Conservation (phyloP, 768 basidiomycete genomes). For the Myochromella boudieri region DNA sequence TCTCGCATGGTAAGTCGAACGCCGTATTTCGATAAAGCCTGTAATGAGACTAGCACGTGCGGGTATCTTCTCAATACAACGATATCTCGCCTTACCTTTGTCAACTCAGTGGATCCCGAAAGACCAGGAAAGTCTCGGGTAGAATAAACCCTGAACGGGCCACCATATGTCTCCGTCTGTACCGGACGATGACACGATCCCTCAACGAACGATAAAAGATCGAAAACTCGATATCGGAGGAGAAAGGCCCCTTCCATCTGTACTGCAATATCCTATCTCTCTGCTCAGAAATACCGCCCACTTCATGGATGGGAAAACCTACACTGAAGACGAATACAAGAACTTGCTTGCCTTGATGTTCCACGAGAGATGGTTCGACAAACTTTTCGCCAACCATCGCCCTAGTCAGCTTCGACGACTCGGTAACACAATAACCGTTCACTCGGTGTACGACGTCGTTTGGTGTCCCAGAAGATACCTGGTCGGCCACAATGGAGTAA, state of each 20-base stretch:
- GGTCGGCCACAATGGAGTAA: constrained; percentile 35
- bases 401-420: constrained; percentile 45
- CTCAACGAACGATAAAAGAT: constrained; percentile 44
- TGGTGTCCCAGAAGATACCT: constrained; percentile 24
- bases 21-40: constrained; percentile 38
- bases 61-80: neutral
- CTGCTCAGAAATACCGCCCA: no score
- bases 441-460: constrained; percentile 30
- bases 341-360: constrained; percentile 50
- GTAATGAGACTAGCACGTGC: neutral
- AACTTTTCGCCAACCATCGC: constrained; percentile 65
- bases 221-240: constrained; percentile 71
- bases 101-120: constrained; percentile 66
- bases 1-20: constrained; percentile 41
- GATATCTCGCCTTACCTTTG: constrained; percentile 46
- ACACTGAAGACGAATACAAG: constrained; percentile 69
- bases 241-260: constrained; percentile 65
- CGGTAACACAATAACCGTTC: constrained; percentile 35
- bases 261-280: constrained; percentile 63
- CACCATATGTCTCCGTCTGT: constrained; percentile 67
- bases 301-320: no score
- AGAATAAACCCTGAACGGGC: constrained; percentile 66
- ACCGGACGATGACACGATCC: constrained; percentile 35
- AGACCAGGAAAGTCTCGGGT: constrained; percentile 77
- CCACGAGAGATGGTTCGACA: constrained; percentile 51